phyloP scores from a whole-genome alignment of 139 green algal genomes.

The Pseudopediastrum boryanum region DNA sequence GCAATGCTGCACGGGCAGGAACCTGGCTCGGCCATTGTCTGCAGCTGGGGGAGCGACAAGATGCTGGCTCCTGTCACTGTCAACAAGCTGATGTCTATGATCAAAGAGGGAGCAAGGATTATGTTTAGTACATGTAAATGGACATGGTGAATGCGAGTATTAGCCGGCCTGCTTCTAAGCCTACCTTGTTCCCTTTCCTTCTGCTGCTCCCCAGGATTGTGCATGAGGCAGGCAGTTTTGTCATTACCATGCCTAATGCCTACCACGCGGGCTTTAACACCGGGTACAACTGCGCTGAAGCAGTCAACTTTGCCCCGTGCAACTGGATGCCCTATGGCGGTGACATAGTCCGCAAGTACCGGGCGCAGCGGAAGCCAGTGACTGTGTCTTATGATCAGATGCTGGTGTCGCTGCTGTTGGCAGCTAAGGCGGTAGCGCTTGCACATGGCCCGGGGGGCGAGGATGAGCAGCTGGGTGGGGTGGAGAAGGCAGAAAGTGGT shows the following conservation, averaged over 20 bases:
- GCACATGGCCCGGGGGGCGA: constrained; percentile 21
- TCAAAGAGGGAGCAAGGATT: too few relatives aligned
- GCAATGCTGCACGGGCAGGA: too few relatives aligned
- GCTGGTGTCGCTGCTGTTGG: constrained; percentile 18
- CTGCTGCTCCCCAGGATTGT: constrained; percentile 40
- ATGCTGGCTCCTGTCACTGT: neutral
- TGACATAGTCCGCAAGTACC: constrained; percentile 67
- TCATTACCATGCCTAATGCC: constrained; percentile 84
- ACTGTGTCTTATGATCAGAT: constrained; percentile 19
- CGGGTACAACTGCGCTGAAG: constrained; percentile 88
- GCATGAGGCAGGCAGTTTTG: constrained; percentile 81
- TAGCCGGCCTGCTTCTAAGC: too few relatives aligned
- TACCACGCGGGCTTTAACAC: constrained; percentile 81
- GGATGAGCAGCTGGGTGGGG: constrained; percentile 11
- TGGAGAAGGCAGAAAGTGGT: too few relatives aligned
- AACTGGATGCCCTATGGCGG: constrained; percentile 86
- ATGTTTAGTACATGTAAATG: too few relatives aligned
- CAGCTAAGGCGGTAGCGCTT: constrained; percentile 27
- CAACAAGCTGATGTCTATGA: neutral
- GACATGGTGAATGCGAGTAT: too few relatives aligned
- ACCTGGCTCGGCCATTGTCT: too few relatives aligned
- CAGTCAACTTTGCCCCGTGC: constrained; percentile 80
- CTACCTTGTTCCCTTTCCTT: neutral
- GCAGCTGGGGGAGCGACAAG: neutral
- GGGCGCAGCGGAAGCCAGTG: neutral